Percentiles rank a stretch among this genome's conserved stretches.
Conservation (phyloP, 768 basidiomycete species). For the Hydnum rufescens region DNA sequence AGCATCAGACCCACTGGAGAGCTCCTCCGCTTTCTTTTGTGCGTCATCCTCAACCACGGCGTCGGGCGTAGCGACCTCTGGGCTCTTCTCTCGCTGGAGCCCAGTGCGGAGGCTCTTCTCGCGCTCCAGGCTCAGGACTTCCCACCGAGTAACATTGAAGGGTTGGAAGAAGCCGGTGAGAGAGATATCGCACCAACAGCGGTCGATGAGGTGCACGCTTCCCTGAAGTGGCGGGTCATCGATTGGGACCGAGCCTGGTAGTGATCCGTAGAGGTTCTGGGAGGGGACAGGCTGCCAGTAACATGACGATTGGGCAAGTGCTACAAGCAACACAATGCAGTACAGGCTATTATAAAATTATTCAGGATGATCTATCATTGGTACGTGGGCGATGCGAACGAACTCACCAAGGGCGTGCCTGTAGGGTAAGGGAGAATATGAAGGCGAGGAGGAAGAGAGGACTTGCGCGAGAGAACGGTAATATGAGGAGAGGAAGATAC, state of each 20-base stretch:
- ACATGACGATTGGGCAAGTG: conserved; percentile 73
- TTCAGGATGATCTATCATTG: neutral
- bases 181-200: conserved; percentile 75
- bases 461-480: conserved; percentile 44
- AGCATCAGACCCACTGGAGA: neutral
- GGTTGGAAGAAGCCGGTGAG: conserved; percentile 43
- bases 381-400: neutral
- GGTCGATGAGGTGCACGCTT: conserved; percentile 46
- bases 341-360: conserved; percentile 38
- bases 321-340: conserved; percentile 61
- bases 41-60: neutral
- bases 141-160: conserved; percentile 61
- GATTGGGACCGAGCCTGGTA: conserved; percentile 46
- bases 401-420: conserved; percentile 61
- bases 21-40: neutral
- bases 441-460: conserved; percentile 66
- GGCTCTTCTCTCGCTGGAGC: neutral
- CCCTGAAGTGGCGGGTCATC: conserved; percentile 26
- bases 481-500: conserved; percentile 11
- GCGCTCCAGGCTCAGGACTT: conserved; percentile 31
- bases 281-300: conserved; percentile 69
- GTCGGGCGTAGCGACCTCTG: neutral
- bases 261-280: conserved; percentile 13
- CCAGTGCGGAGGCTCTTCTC: neutral
- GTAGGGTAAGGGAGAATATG: conserved; percentile 53